Evolutionary conservation across 768 basidiomycete genomes (phyloP), one percentile per base, ranked within the genome.

Genomic region (Lentinus tigrinus): DNA sequence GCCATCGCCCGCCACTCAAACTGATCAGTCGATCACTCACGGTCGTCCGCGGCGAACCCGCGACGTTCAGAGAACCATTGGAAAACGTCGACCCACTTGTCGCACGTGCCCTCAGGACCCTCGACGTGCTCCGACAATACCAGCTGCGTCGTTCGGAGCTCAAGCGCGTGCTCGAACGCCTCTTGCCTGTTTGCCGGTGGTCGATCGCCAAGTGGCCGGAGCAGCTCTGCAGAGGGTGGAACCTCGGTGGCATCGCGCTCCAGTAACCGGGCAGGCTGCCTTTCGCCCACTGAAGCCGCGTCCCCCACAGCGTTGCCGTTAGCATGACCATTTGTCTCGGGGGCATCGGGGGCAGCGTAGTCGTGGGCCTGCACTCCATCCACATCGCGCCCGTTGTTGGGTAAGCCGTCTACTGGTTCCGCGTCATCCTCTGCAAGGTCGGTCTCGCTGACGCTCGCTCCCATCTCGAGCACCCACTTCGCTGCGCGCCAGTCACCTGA

Each of bases 71-170:
- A 87, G 67, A 94, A 87, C 89, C 91, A 97, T 4, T 82, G 75
- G 70, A 95, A 96, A 8, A 93, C 80, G 26, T 93, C 92, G 16
- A 93, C 76, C 84, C 93, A 95, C 56, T 84, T 86, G 17, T 76
- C 74, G 60, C 89, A 87, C 0, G 94, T 95, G 39, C 85, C 83
- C 65, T 95, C 93, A 0, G 93, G 81, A 0, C 97, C 96, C 37
- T 94, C 88, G 17, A 90, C 81, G 36, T 87, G 82, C 73, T 98
- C 97, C 17, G 81, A 80, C 48, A 98, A 74, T 6, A 87, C 84
- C 47, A 89, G 85, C 67, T 91, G 87, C 0, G 94, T 91, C 82
- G 96, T 91, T 28, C 94, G 79, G 31, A 98, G 72, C 71, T 97
- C 90, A 44, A 97, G 74, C 19, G 89, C 87, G 52, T 88, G 79